Percentiles rank a stretch among this genome's conserved stretches.
Conservation (phyloP, 768 basidiomycete species). For the Tricholoma furcatifolium region DNA sequence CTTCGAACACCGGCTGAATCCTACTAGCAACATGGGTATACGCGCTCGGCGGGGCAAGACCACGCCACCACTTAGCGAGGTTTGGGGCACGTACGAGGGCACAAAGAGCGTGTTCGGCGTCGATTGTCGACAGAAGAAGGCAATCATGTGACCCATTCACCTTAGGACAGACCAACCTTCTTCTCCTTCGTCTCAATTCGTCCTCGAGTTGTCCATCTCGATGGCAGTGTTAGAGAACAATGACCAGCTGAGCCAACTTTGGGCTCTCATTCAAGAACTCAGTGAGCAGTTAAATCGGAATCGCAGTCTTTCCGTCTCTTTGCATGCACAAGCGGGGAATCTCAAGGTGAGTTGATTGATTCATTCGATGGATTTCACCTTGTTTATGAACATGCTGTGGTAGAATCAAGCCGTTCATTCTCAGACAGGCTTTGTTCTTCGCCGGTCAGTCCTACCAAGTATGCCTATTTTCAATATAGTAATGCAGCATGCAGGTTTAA, state of each 20-base stretch:
- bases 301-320: constrained; percentile 62
- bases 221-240: constrained; percentile 60
- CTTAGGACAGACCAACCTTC: constrained; percentile 39
- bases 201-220: background rate
- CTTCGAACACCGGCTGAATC: constrained; percentile 49
- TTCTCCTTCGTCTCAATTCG: constrained; percentile 62
- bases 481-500: constrained; percentile 61
- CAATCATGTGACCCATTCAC: background rate
- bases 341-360: constrained; percentile 63
- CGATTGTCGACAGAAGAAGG: too few species aligned
- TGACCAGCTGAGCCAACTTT: constrained; percentile 61
- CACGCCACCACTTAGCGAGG: too few species aligned
- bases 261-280: constrained; percentile 72
- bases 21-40: constrained; percentile 66
- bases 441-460: constrained; percentile 51
- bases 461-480: background rate
- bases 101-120: too few species aligned
- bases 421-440: constrained; percentile 88
- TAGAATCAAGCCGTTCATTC: constrained; percentile 87
- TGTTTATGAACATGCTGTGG: background rate
- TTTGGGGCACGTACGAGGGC: too few species aligned
- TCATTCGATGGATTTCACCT: background rate
- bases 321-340: constrained; percentile 72
- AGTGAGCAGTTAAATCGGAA: constrained; percentile 84
- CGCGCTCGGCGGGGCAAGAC: too few species aligned